Conservation (phyloP, 2,329 filamentous ascomycete species). For the Fonsecaea multimorphosa region DNA sequence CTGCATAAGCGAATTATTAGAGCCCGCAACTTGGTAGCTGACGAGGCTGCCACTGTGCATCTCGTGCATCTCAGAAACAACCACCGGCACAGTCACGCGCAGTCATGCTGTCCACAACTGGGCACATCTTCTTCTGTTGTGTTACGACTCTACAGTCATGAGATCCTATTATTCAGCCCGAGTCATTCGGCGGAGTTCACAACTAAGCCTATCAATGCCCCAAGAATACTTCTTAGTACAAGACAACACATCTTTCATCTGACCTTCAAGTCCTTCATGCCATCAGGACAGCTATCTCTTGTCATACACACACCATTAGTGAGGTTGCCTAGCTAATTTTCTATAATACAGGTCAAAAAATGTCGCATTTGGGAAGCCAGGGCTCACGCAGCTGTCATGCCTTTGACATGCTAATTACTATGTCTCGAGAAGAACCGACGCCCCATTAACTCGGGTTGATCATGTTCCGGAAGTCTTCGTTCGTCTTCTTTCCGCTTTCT, state of each 20-base stretch:
- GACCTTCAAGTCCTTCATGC: not conserved
- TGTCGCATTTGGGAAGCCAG: not conserved
- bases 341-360: constrained; percentile 19
- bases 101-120: no score
- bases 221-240: not conserved
- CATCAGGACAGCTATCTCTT: not conserved
- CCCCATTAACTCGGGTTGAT: constrained; percentile 25
- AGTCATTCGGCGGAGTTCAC: no score
- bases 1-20: not conserved
- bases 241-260: not conserved
- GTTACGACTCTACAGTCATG: not conserved
- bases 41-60: not conserved
- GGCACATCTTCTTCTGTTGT: no score
- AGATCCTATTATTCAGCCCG: not conserved
- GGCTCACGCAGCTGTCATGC: not conserved
- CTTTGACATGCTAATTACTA: not conserved
- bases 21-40: not conserved
- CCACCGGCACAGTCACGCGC: not conserved
- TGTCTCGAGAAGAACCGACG: not conserved
- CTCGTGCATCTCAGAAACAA: no score
- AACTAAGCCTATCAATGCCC: no score
- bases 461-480: constrained; percentile 60
- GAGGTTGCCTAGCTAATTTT: constrained; percentile 8
- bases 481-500: constrained; percentile 55
- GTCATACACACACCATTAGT: not conserved